phyloP scores from a whole-genome alignment of 2,329 filamentous ascomycete genomes.

The Daldinia eschscholtzii region DNA sequence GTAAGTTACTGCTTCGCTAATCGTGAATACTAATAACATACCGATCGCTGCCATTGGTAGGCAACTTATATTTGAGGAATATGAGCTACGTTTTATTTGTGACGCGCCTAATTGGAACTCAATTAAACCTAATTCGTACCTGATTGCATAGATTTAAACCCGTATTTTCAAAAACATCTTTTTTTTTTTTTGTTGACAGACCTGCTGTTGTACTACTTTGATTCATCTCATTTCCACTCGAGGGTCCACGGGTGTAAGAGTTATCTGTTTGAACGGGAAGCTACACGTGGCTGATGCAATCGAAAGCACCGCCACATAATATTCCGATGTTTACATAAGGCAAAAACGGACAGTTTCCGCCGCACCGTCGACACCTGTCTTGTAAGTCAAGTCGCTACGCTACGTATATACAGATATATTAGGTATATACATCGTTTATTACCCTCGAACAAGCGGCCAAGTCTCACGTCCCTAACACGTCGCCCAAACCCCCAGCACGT shows the following conservation, averaged over 20 bases:
- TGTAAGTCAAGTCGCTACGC: neutral
- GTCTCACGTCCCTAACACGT: constrained; percentile 26
- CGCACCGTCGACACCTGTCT: constrained; percentile 17
- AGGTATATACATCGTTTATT: neutral
- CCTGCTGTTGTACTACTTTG: constrained; percentile 21
- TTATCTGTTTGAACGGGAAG: constrained; percentile 1
- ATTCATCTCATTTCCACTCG: constrained; percentile 8
- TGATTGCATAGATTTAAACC: neutral
- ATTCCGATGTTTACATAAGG: neutral
- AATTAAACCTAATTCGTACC: constrained; percentile 1
- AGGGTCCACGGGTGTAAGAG: neutral
- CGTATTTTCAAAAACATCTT: constrained; percentile 14
- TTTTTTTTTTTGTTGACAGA: constrained; percentile 17
- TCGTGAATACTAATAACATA: constrained; percentile 32
- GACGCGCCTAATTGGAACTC: neutral
- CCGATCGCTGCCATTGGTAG: constrained; percentile 46
- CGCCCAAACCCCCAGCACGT: constrained; percentile 40
- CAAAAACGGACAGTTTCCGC: neutral
- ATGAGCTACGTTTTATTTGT: neutral
- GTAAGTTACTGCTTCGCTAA: constrained; percentile 14
- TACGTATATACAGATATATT: neutral
- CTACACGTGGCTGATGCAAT: neutral
- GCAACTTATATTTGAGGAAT: constrained; percentile 1
- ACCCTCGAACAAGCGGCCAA: neutral
- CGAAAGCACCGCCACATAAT: neutral